A percentile compares a stretch with the other conserved stretches of the same genome.
These are phyloP conservation scores for Peronosclerospora sorghi DNA, from an alignment of 352 stramenopile genomes.

Conservation along the genomic window DNA sequence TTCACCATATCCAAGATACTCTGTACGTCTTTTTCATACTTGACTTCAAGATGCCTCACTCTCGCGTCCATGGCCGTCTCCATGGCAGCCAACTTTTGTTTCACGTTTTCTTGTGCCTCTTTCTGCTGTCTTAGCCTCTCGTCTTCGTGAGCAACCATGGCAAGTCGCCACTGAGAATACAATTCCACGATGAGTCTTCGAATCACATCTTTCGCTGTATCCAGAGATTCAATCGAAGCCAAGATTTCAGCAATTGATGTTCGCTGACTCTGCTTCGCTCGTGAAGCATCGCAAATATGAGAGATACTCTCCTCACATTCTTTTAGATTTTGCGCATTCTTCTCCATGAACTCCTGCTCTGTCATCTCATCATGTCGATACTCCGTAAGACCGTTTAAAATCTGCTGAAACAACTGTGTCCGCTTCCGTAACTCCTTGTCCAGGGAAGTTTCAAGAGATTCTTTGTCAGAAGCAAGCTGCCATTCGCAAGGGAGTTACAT, in stretches of 20 bases:
- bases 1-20: conserved; percentile 28
- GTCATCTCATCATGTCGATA: too few species aligned
- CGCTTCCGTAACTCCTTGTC: too few species aligned
- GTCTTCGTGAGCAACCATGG: conserved; percentile 24
- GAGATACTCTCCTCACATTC: conserved; percentile 51
- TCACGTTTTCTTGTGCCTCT: conserved; percentile 3
- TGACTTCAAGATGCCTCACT: conserved; percentile 14
- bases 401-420: too few species aligned
- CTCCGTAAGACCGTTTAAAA: too few species aligned
- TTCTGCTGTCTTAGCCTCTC: conserved; percentile 7
- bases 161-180: conserved; percentile 40
- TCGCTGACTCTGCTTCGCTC: too few species aligned
- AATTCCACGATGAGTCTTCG: conserved; percentile 38
- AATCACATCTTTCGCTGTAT: too few species aligned
- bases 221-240: too few species aligned
- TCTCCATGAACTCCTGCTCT: conserved; percentile 38
- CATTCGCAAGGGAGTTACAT: too few species aligned
- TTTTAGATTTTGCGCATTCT: conserved; percentile 41
- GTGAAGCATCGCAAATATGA: too few species aligned
- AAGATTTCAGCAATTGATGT: too few species aligned
- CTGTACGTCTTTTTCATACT: conserved; percentile 27
- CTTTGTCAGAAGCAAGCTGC: too few species aligned
- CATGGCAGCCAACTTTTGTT: conserved; percentile 7
- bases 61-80: conserved; percentile 17
- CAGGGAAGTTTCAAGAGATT: too few species aligned